Percentiles rank a stretch among this genome's conserved stretches.
phyloP scores from a whole-genome alignment of 768 basidiomycete species.

The Filobasidium floriforme region DNA sequence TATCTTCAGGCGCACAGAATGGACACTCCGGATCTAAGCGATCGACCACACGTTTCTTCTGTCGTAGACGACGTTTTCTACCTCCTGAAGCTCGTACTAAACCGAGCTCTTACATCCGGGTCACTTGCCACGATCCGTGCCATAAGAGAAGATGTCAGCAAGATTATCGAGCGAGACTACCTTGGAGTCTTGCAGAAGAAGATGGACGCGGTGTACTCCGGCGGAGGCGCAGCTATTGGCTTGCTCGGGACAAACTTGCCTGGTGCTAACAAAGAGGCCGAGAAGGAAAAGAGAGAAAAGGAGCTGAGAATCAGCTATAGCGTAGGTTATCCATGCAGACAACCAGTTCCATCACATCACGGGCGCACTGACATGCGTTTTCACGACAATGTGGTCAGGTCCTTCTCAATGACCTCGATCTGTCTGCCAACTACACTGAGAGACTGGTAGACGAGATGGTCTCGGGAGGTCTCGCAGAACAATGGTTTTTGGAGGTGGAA shows the following conservation, averaged over 20 bases:
- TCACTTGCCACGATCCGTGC: slow-evolving; percentile 56
- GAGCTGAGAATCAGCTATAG: slow-evolving; percentile 75
- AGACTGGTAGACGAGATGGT: slow-evolving; percentile 63
- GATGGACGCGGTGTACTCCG: slow-evolving; percentile 73
- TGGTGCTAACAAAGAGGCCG: slow-evolving; percentile 49
- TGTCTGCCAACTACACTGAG: slow-evolving; percentile 82
- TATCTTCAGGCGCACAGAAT: slow-evolving; percentile 70
- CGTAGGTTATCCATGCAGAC: slow-evolving; percentile 55
- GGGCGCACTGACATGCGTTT: too few relatives aligned
- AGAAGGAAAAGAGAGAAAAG: slow-evolving; percentile 60
- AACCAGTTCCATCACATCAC: too few relatives aligned
- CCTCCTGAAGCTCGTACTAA: slow-evolving; percentile 75
- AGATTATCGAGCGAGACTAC: slow-evolving; percentile 75
- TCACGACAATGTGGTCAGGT: neutral
- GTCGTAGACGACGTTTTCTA: slow-evolving; percentile 84
- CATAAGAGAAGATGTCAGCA: slow-evolving; percentile 59
- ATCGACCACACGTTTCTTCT: slow-evolving; percentile 51
- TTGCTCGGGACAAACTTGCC: slow-evolving; percentile 37
- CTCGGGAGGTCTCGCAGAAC: slow-evolving; percentile 47
- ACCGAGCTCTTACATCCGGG: slow-evolving; percentile 70
- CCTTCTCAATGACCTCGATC: slow-evolving; percentile 79
- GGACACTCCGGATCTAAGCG: slow-evolving; percentile 63
- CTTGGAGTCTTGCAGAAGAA: slow-evolving; percentile 70
- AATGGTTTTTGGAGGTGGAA: slow-evolving; percentile 62
- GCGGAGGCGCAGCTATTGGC: slow-evolving; percentile 40